Base-by-base conservation (phyloP, 495 filamentous ascomycete species). In the Staphylotrichum longicolle region DNA sequence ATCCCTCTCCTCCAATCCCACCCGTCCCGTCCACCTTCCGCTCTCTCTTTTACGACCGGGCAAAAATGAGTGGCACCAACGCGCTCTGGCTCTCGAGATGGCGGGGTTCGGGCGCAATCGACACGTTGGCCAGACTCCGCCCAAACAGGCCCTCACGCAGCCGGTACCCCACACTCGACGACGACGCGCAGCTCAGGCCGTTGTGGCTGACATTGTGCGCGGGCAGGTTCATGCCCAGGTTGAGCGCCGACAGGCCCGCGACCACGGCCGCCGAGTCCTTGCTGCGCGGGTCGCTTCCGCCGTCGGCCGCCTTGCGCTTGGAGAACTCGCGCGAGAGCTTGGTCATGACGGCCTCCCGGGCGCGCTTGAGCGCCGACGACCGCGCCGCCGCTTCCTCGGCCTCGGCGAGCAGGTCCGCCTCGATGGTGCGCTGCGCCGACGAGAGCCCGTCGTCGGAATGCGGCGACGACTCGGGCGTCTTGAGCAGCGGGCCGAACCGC, bases 1-100 rank as follows among this genome's bases (percentile, higher is more conserved):
- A 40, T 37, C 2, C 33, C 52, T 11, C 1, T 10, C 3, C 51
- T 10, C 12, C 27, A 34, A 27, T 7, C 34, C 33, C 35, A 15
- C 0, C 52, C n/a, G 49, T 37, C 49, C 49, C 11, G 1, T 14
- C 30, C 11, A 4, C 49, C 49, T 52, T 37, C 44, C n/a, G 1
- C 7, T 7, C 45, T 3, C 15, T 14, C n/a, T 27, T 1, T n/a
- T 45, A 70, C 33, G 68, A 66, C 59, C 80, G 74, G 70, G 77
- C 81, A 58, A 82, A 81, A 65, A 83, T 76, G 57, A 83, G 70
- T 62, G 81, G 81, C 54, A 82, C 81, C 63, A 77, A 48, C 34
- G 68, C 58, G 11, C n/a, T 76, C 67, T 75, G 67, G 44, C 70
- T 69, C 15, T 74, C 76, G 66, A 80, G 62, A 50, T 75, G 74